Evolutionary conservation across 805 yeast genomes (phyloP), one percentile per base, ranked within the genome.

Genomic region (Kodamaea leandrae): DNA sequence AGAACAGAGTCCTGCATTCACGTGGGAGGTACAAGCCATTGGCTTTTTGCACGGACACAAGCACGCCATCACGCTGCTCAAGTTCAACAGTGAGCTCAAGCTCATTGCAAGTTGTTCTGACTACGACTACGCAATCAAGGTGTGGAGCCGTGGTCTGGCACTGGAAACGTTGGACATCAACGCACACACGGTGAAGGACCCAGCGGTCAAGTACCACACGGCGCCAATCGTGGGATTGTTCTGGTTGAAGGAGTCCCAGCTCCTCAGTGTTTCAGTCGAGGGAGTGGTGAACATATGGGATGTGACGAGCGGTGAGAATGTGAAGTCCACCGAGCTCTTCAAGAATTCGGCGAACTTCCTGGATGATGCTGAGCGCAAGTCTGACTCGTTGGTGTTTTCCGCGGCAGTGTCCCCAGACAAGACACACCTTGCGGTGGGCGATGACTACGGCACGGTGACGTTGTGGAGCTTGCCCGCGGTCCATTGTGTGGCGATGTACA

Each of bases 91-190:
- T 4, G 57, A 60, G 2, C 65, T 72, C 12, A 78, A 77, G 49
- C 58, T 83, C 21, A 64, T 90, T 29, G 80, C 88, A 3, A 79
- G 90, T 2, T 81, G 86, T 6, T 80, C 95, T 1, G 95, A 86
- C 55, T 51, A 39, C 17, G 96, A 90, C 57, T 74, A 77, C 42
- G 67, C 76, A 0, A 71, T 89, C 6, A 76, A 86, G 50, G 67
- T 88, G 15, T 90, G 96, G 96, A 77, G 73, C 52, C 83, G 88
- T 26, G 73, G 74, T 19, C 75, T 80, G 23, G 63, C 76, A 17
- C 77, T 76, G 44, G 73, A 78, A 20, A 62, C 73, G 25, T 73
- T 61, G 23, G 68, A 64, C 39, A 45, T 65, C 25, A 61, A 58
- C 34, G 47, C 43, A 6, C 37, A 32, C 4, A 39, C 52, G 3